Evolutionary conservation across 495 filamentous ascomycete species (phyloP).

Genomic region (Tetracladium marchalianum): DNA sequence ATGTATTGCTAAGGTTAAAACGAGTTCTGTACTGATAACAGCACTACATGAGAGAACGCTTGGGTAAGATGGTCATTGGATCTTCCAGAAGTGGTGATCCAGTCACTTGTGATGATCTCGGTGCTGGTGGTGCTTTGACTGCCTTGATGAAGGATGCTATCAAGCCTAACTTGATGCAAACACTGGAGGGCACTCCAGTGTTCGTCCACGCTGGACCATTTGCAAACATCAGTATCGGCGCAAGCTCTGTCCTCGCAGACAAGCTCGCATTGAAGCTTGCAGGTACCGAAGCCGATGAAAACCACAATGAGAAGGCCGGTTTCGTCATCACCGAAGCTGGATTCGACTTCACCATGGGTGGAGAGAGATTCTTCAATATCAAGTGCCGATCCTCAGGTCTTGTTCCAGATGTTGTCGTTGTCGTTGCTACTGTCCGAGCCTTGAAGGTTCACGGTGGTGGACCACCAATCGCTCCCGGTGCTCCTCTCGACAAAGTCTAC

Average conservation of each 20-base stretch:
- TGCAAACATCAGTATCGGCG: conserved; percentile 95
- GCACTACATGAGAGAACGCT: conserved; percentile 87
- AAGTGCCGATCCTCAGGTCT: conserved; percentile 94
- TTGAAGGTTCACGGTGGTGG: conserved; percentile 96
- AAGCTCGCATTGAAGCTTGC: conserved; percentile 92
- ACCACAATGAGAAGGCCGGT: conserved; percentile 72
- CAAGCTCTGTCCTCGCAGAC: conserved; percentile 88
- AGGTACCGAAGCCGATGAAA: conserved; percentile 90
- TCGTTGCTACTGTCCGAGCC: conserved; percentile 91
- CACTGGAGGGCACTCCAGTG: conserved; percentile 90
- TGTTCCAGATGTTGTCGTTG: conserved; percentile 82
- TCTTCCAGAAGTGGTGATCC: conserved; percentile 78
- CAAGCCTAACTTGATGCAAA: conserved; percentile 99
- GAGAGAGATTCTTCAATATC: conserved; percentile 99
- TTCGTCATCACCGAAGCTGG: conserved; percentile 98
- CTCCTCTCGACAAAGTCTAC: conserved; percentile 73
- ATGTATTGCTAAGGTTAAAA: no score
- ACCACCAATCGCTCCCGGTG: conserved; percentile 81
- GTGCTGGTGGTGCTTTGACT: conserved; percentile 82
- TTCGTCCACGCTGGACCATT: conserved; percentile 97
- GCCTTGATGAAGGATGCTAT: conserved; percentile 97
- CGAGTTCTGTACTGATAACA: no score
- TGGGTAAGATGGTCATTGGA: conserved; percentile 95
- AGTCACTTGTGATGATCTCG: conserved; percentile 92
- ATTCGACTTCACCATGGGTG: conserved; percentile 99